A percentile compares a stretch with the other conserved stretches of the same genome.
Evolutionary conservation across 78 protist genomes (phyloP).

Genomic region (Dictyostelium citrinum): DNA sequence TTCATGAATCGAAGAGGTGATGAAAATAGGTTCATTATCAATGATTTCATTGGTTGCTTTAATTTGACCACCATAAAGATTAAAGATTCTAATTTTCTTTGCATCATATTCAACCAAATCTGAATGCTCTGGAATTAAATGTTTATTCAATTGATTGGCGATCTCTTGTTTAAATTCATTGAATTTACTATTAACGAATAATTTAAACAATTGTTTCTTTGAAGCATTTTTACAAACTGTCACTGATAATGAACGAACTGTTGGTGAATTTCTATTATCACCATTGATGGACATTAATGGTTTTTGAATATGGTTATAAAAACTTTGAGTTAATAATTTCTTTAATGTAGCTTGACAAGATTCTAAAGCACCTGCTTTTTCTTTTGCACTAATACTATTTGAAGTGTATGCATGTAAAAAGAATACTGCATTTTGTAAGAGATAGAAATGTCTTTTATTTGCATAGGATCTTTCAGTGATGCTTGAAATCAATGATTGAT

Average conservation of each 20-base stretch:
- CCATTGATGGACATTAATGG: background rate
- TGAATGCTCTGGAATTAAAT: background rate
- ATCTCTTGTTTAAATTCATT: constrained; percentile 7
- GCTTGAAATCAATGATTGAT: background rate
- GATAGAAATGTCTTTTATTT: background rate
- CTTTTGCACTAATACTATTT: background rate
- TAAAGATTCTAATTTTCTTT: constrained; percentile 1
- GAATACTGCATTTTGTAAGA: background rate
- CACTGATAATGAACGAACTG: background rate
- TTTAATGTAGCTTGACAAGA: background rate
- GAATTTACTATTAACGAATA: constrained; percentile 15
- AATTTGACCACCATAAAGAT: constrained; percentile 25
- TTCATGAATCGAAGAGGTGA: background rate
- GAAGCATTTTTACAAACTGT: constrained; percentile 8
- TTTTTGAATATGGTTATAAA: background rate
- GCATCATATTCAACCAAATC: background rate
- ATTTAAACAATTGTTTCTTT: background rate
- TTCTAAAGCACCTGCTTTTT: background rate
- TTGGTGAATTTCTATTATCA: background rate
- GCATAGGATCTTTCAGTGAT: background rate
- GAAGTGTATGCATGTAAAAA: background rate
- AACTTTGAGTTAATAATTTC: background rate
- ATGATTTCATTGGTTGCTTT: background rate
- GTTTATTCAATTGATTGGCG: background rate
- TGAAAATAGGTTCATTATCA: background rate